Evolutionary conservation across 345 rosid species (phyloP).

Genomic region (Bretschneidera sinensis): DNA sequence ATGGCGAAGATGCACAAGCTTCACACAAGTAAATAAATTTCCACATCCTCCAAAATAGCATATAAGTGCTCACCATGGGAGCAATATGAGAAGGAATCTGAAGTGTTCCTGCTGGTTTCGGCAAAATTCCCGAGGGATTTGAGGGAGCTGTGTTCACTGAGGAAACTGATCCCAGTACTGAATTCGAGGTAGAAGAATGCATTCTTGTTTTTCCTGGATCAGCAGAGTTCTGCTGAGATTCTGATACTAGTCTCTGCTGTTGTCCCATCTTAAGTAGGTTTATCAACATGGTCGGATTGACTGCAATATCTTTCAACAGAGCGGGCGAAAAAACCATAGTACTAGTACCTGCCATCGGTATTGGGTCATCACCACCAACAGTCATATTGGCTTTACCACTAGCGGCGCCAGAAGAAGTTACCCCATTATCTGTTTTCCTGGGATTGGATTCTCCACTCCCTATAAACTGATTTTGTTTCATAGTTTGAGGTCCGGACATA

Average conservation of each 20-base stretch:
- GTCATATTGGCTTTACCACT: conserved; percentile 27
- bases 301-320: conserved; percentile 63
- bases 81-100: conserved; percentile 38
- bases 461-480: conserved; percentile 22
- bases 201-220: conserved; percentile 34
- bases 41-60: conserved; percentile 3
- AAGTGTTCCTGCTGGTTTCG: conserved; percentile 40
- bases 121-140: conserved; percentile 33
- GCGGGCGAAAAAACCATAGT: conserved; percentile 39
- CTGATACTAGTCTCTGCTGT: conserved; percentile 50
- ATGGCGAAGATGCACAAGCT: conserved; percentile 1
- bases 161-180: conserved; percentile 36
- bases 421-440: conserved; percentile 38
- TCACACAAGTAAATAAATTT: conserved; percentile 12
- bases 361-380: conserved; percentile 33
- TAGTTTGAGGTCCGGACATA: conserved; percentile 28
- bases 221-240: conserved; percentile 32
- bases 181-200: conserved; percentile 37
- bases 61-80: conserved; percentile 41
- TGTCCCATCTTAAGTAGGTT: conserved; percentile 71
- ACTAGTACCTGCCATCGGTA: conserved; percentile 26
- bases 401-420: conserved; percentile 26
- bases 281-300: conserved; percentile 66
- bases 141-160: conserved; percentile 27
- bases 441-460: conserved; percentile 33